Base-by-base conservation (phyloP, 2,329 filamentous ascomycete species). In the Triangularia setosa region DNA sequence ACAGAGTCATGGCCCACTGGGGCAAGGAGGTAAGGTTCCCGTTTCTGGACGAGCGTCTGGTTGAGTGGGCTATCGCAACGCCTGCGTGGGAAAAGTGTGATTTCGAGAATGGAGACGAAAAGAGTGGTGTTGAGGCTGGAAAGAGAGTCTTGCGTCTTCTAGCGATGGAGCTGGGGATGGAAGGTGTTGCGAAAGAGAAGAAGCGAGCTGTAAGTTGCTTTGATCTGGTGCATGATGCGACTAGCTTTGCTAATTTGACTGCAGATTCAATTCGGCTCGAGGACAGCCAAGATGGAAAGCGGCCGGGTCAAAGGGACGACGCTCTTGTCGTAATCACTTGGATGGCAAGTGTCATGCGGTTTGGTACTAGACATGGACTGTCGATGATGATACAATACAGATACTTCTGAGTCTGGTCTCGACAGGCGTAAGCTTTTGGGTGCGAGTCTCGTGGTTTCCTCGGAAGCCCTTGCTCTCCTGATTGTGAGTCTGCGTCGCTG, bases 1-100 rank as follows among this genome's bases (percentile, higher is more conserved):
- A 99, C 76, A 86, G 95, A 24, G 90, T 93, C 18, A 92, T 97
- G 76, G 89, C 92, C 2, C 86, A 96, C 73, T 98, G 93, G 90
- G 87, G 91, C 14, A 89, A 89, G 66, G 95, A 99, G 77, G 90
- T 90, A 30, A 86, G 95, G 35, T 97, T 96, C 73, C 95, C 96
- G 0, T 99, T 87, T 72, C 83, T 99, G 0, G 95, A 98, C 67
- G 95, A 99, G 76, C 81, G 85, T 2, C 84, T 99, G 54, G 88
- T 97, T n/a, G 82, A 82, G 25, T 95, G 93, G 86, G 90, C 91
- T 6, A 84, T 98, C 25, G 81, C 80, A 53, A 80, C 83, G 24
- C 90, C 92, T 0, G 89, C 94, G 0, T 91, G 87, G 84, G 86
- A 91, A 65, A 98, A 98, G 75, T 97, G 93, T 71, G 92, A 94